These are phyloP conservation scores for Wickerhamiella sergipiensis DNA, from an alignment of 805 yeast species.

Conservation along the genomic window DNA sequence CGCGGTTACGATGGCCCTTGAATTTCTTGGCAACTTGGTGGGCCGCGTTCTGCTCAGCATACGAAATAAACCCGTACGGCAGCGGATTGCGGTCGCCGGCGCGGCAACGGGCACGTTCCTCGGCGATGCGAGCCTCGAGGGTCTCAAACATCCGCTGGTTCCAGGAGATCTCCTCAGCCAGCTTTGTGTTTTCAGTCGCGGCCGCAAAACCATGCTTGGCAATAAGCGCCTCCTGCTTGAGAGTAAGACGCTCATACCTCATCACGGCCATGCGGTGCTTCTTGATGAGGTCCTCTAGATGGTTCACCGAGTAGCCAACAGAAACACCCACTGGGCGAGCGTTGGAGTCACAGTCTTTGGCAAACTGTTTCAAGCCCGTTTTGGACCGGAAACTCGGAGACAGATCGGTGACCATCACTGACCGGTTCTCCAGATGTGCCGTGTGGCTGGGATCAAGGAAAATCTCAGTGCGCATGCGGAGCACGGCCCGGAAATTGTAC, in stretches of 20 bases:
- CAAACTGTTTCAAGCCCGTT: slow-evolving; percentile 15
- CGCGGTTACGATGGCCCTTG: slow-evolving; percentile 4
- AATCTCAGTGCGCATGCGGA: slow-evolving; percentile 15
- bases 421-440: slow-evolving; percentile 18
- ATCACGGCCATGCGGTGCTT: slow-evolving; percentile 17
- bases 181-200: slow-evolving; percentile 2
- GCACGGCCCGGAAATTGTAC: slow-evolving; percentile 18
- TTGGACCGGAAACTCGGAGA: slow-evolving; percentile 17
- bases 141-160: background rate
- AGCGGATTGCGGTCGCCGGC: slow-evolving; percentile 6
- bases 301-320: slow-evolving; percentile 21
- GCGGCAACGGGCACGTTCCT: slow-evolving; percentile 13
- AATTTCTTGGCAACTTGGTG: slow-evolving; percentile 15
- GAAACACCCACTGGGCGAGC: slow-evolving; percentile 8
- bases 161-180: slow-evolving; percentile 15
- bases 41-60: slow-evolving; percentile 14
- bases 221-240: background rate
- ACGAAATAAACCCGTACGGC: slow-evolving; percentile 26
- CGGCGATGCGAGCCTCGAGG: background rate
- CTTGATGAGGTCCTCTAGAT: slow-evolving; percentile 17
- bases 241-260: slow-evolving; percentile 15
- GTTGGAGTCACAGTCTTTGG: background rate
- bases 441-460: slow-evolving; percentile 17
- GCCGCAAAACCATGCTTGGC: background rate
- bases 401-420: slow-evolving; percentile 23